These are phyloP conservation scores for Aureobasidium sp. DNA, from an alignment of 2,329 filamentous ascomycete genomes.

Conservation along the genomic window DNA sequence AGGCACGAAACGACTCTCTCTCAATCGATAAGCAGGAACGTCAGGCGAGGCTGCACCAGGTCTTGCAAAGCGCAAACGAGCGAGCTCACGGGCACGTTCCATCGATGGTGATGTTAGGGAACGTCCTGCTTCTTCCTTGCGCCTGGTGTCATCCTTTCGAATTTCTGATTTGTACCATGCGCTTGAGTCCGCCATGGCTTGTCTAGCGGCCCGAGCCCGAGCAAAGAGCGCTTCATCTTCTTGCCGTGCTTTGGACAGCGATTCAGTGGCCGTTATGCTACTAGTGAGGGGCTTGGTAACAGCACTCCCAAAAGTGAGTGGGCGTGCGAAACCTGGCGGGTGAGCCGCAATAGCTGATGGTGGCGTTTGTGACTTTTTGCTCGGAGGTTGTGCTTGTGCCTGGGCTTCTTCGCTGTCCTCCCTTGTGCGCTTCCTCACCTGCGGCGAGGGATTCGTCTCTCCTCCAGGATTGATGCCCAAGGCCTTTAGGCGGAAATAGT, in stretches of 20 bases:
- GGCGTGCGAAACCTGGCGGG: neutral
- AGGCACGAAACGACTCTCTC: constrained; percentile 32
- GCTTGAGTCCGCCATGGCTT: constrained; percentile 22
- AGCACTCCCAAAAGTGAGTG: neutral
- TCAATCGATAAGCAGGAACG: constrained; percentile 30
- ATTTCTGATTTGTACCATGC: constrained; percentile 13
- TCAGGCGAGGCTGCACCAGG: constrained; percentile 18
- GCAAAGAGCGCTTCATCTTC: constrained; percentile 31
- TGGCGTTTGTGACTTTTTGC: neutral
- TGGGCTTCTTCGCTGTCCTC: constrained; percentile 18
- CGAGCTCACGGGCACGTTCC: constrained; percentile 26
- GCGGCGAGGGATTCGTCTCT: constrained; percentile 26
- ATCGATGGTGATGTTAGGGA: constrained; percentile 28
- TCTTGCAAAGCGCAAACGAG: constrained; percentile 24
- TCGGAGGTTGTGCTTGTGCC: neutral
- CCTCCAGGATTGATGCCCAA: constrained; percentile 38
- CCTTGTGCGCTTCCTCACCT: constrained; percentile 17
- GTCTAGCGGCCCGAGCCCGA: constrained; percentile 26
- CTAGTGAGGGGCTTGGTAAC: neutral
- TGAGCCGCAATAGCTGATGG: neutral
- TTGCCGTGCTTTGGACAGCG: constrained; percentile 19
- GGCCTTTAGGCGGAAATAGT: constrained; percentile 47
- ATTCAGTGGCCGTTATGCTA: neutral
- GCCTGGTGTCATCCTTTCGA: constrained; percentile 18
- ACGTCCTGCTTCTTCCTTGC: constrained; percentile 12